Evolutionary conservation across 2,329 filamentous ascomycete species (phyloP).

Genomic region (Harringtonia lauricola): DNA sequence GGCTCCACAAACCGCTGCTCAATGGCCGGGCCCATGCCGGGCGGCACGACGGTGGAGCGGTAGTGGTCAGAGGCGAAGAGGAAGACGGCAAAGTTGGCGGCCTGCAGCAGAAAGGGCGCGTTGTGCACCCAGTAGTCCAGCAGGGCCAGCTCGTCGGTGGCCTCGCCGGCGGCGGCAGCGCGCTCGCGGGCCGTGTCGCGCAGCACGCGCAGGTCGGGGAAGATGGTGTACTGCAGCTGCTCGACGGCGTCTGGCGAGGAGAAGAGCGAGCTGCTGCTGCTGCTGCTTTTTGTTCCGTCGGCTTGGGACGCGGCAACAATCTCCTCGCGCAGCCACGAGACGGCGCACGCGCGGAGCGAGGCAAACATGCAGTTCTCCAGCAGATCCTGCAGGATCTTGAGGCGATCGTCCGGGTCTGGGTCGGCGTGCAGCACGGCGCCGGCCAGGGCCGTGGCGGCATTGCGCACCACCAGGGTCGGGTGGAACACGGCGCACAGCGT

Average conservation of each 20-base stretch:
- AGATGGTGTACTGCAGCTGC: conserved; percentile 49
- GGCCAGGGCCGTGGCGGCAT: conserved; percentile 41
- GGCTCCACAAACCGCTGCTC: conserved; percentile 48
- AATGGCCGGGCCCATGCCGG: conserved; percentile 44
- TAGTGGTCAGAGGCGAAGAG: conserved; percentile 32
- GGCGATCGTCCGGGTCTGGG: conserved; percentile 44
- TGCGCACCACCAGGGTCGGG: conserved; percentile 39
- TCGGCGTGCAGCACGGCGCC: conserved; percentile 45
- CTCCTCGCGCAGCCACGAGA: conserved; percentile 54
- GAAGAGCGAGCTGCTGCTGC: conserved; percentile 25
- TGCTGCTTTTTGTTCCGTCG: not conserved
- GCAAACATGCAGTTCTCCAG: conserved; percentile 55
- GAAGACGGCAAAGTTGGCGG: conserved; percentile 50
- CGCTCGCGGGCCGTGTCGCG: too few relatives aligned
- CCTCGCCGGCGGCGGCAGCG: conserved; percentile 22
- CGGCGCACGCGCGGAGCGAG: conserved; percentile 49
- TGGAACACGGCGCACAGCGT: conserved; percentile 49
- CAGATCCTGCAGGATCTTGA: conserved; percentile 53
- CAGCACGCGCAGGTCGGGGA: conserved; percentile 43
- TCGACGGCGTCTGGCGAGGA: conserved; percentile 43
- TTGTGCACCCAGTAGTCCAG: conserved; percentile 41
- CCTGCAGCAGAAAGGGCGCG: conserved; percentile 44
- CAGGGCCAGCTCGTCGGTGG: conserved; percentile 18
- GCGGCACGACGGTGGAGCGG: conserved; percentile 36
- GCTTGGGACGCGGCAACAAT: conserved; percentile 29